These are phyloP conservation scores for Colletotrichum horii DNA, from an alignment of 2,329 filamentous ascomycete genomes.

Conservation along the genomic window DNA sequence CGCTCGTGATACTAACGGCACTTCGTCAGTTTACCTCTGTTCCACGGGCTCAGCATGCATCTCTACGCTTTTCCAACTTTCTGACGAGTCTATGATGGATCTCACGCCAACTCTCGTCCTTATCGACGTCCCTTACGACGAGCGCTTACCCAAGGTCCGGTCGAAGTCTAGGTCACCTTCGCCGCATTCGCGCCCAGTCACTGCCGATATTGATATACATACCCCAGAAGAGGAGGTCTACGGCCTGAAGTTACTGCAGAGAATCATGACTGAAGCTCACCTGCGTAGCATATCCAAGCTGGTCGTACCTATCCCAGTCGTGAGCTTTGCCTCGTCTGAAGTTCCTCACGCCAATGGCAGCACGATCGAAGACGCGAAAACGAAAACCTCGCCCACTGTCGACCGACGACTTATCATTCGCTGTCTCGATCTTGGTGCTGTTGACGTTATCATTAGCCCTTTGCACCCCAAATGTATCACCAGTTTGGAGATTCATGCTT, in stretches of 20 bases:
- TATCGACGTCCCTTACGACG: constrained; percentile 60
- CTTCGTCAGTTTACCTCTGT: constrained; percentile 56
- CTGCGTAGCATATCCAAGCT: constrained; percentile 61
- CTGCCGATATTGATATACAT: constrained; percentile 43
- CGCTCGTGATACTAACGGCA: neutral
- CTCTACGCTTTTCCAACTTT: constrained; percentile 56
- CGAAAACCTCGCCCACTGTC: constrained; percentile 27
- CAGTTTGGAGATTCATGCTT: constrained; percentile 81
- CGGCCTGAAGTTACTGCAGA: constrained; percentile 59
- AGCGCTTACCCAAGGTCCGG: constrained; percentile 42
- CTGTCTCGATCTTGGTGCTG: constrained; percentile 85
- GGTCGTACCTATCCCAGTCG: constrained; percentile 60
- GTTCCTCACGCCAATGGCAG: constrained; percentile 28
- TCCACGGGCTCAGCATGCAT: constrained; percentile 58
- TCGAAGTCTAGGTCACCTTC: constrained; percentile 47
- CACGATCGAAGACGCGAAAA: constrained; percentile 22
- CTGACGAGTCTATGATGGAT: constrained; percentile 56
- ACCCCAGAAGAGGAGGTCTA: constrained; percentile 56
- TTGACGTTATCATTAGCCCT: constrained; percentile 84
- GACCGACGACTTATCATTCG: constrained; percentile 62
- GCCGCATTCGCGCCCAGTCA: constrained; percentile 42
- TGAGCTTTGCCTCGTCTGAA: constrained; percentile 44
- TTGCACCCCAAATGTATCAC: constrained; percentile 76
- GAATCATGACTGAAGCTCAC: constrained; percentile 63
- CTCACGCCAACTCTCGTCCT: constrained; percentile 62